Evolutionary conservation across 1,139 yeast species (phyloP), one percentile per base, ranked within the genome.

Genomic region (Protomyces pachydermus): DNA sequence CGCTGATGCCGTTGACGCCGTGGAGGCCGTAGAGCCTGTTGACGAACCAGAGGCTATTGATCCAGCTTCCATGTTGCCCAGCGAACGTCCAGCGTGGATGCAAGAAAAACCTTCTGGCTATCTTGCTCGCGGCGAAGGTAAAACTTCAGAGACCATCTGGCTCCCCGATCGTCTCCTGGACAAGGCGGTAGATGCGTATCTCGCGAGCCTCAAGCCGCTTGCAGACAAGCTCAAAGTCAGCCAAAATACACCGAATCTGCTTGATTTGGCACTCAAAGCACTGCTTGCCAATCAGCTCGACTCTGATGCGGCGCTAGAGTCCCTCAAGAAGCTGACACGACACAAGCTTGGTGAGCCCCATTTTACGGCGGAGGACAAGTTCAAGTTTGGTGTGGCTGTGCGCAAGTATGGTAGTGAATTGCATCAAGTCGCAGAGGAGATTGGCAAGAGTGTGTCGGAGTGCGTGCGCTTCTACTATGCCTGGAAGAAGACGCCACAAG

Each of bases 401-500:
- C 78, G 78, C 46, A 80, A 81, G 65, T 82, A 82, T 72, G 98
- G 97, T 6, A 85, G 90, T 72, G 97, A 91, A 71, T 75, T 91
- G 25, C 84, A 84, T 71, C 90, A 88, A 1, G 95, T 89, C 0
- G 82, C 75, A 69, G 82, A 84, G 71, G 82, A 80, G 67, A 95
- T 91, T 4, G 81, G 81, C 51, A 95, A 88, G 69, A 79, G 89
- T 0, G 78, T 84, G 62, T 81, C 91, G 0, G 88, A 86, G 84
- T 81, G 91, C 68, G 97, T 91, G 0, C 76, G 97, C 62, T 91
- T 81, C 72, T 91, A 89, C 72, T 91, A 91, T 71, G 77, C 88
- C 61, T 91, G 98, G 98, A 91, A 91, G 74, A 91, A 91, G 74
- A 86, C 97, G 0, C 78, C 81, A 37, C 80, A 80, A 64, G 98